A percentile compares a stretch with the other conserved stretches of the same genome.
These are phyloP conservation scores for Trichosporon sp. DNA, from an alignment of 1,284 basidiomycete genomes.

Conservation along the genomic window DNA sequence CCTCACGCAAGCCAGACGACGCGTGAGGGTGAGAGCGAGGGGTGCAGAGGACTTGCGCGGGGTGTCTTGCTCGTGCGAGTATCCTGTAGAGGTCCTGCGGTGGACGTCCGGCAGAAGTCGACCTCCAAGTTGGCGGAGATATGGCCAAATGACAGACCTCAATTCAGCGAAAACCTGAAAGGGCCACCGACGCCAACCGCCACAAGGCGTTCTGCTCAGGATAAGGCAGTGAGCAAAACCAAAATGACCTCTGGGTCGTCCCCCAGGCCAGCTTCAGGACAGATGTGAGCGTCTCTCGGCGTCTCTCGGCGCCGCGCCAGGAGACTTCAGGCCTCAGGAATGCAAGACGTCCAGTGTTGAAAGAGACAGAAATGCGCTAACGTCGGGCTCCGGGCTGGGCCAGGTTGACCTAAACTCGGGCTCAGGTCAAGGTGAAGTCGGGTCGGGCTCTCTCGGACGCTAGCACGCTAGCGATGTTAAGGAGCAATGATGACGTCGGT, in stretches of 20 bases:
- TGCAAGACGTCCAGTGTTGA: not conserved
- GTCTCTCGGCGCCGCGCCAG: slow-evolving; percentile 6
- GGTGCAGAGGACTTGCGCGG: not conserved
- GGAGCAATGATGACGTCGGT: not conserved
- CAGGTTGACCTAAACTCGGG: not conserved
- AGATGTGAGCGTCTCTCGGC: not conserved
- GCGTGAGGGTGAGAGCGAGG: not conserved
- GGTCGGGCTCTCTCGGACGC: not conserved
- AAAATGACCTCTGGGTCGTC: not conserved
- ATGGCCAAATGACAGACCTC: not conserved
- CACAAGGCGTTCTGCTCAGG: not conserved
- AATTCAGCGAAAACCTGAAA: not conserved
- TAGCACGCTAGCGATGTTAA: too few relatives aligned
- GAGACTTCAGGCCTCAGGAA: not conserved
- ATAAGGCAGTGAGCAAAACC: not conserved
- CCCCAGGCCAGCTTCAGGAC: not conserved
- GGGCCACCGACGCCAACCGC: not conserved
- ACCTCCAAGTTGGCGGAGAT: not conserved
- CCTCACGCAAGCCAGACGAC: not conserved
- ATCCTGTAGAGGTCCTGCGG: too few relatives aligned
- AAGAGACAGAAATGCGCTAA: not conserved
- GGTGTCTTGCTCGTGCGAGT: slow-evolving; percentile 1
- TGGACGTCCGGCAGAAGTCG: not conserved
- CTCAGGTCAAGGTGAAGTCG: not conserved
- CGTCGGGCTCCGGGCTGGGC: not conserved